phyloP scores from a whole-genome alignment of 2,329 filamentous ascomycete genomes.

The Dendryphion nanum region DNA sequence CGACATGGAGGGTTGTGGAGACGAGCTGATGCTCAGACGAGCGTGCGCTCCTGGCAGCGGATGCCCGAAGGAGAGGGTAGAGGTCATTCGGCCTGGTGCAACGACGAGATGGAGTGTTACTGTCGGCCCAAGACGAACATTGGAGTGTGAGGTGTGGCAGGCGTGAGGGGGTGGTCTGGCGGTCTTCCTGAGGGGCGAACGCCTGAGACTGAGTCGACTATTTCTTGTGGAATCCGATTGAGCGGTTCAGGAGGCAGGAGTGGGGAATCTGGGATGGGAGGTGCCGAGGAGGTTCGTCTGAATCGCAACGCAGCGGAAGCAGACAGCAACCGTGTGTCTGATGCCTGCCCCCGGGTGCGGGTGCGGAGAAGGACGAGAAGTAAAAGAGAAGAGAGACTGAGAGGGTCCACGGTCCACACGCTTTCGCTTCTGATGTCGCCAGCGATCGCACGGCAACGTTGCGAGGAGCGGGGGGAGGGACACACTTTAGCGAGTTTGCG shows the following conservation, averaged over 20 bases:
- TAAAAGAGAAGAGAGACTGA: conserved; percentile 9
- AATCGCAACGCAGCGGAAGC: too few species aligned
- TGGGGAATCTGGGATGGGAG: too few species aligned
- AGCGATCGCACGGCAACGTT: conserved; percentile 30
- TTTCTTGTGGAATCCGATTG: too few species aligned
- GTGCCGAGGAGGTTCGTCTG: too few species aligned
- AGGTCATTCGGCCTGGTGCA: conserved; percentile 31
- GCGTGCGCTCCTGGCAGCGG: conserved; percentile 29
- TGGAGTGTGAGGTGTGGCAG: conserved; percentile 12
- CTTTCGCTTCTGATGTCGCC: conserved; percentile 24
- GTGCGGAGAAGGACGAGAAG: too few species aligned
- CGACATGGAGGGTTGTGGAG: conserved; percentile 40
- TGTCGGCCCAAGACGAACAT: conserved; percentile 21
- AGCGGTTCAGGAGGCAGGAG: too few species aligned
- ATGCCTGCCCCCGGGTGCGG: too few species aligned
- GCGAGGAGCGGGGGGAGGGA: conserved; percentile 33
- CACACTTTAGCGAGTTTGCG: conserved; percentile 36
- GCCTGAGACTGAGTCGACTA: too few species aligned
- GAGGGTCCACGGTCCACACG: conserved; percentile 23
- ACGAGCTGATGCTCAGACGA: conserved; percentile 41
- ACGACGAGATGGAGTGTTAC: conserved; percentile 16
- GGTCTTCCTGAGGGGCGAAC: too few species aligned
- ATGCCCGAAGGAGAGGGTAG: conserved; percentile 34
- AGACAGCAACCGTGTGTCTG: too few species aligned
- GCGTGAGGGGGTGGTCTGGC: too few species aligned